Evolutionary conservation across 2,329 filamentous ascomycete genomes (phyloP).

Genomic region (Hypoxylon sp.): DNA sequence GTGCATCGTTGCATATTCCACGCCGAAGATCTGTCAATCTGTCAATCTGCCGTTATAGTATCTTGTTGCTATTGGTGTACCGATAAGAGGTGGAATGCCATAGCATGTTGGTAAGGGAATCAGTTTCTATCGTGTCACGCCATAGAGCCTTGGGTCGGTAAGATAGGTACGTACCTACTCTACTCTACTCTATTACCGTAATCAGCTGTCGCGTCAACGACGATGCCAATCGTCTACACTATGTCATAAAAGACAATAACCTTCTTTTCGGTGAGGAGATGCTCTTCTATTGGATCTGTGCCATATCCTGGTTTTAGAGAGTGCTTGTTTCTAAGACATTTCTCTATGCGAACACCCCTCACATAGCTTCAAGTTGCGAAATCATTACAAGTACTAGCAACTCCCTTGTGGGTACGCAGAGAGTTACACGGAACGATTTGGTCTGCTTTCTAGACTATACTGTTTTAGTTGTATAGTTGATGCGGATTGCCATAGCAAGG

Average conservation of each 20-base stretch:
- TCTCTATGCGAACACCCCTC: background rate
- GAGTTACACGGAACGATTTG: background rate
- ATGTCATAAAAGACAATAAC: background rate
- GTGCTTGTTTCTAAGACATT: background rate
- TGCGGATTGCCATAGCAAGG: background rate
- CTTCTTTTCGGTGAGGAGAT: conserved; percentile 7
- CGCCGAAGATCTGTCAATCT: conserved; percentile 41
- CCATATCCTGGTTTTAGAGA: background rate
- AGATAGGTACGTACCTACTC: background rate
- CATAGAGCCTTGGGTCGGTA: conserved; percentile 9
- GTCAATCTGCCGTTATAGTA: conserved; percentile 24
- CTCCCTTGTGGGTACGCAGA: background rate
- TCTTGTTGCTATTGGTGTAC: conserved; percentile 10
- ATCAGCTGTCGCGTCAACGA: conserved; percentile 14
- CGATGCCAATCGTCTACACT: background rate
- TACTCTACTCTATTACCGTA: background rate
- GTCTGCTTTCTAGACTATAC: background rate
- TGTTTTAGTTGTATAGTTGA: background rate
- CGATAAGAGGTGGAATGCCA: conserved; percentile 9
- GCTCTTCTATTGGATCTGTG: background rate
- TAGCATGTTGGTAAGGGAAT: conserved; percentile 7
- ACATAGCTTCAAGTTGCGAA: background rate
- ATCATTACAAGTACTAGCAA: background rate
- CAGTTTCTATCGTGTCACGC: conserved; percentile 27
- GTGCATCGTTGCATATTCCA: conserved; percentile 31